These are phyloP conservation scores for Zarea fungicola DNA, from an alignment of 2,329 filamentous ascomycete genomes.

Conservation along the genomic window DNA sequence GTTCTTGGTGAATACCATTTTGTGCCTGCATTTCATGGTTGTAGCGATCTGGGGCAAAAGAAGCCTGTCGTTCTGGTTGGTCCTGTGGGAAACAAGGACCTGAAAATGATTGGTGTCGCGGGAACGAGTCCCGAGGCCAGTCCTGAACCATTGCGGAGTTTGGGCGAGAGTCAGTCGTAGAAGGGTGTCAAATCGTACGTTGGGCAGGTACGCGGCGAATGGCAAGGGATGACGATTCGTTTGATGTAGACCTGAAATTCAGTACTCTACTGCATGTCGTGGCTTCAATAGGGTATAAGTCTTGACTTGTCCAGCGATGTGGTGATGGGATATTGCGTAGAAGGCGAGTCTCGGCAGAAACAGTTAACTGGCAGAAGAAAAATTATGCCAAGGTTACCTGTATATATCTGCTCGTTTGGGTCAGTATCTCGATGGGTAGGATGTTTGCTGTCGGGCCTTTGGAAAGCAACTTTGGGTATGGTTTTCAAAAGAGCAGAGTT, in stretches of 20 bases:
- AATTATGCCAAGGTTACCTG: too few species aligned
- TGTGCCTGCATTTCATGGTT: slow-evolving; percentile 19
- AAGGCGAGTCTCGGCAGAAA: background rate
- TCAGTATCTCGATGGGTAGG: too few species aligned
- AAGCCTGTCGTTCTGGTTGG: slow-evolving; percentile 22
- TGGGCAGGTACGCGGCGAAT: background rate
- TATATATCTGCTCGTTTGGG: too few species aligned
- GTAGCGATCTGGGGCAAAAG: slow-evolving; percentile 27
- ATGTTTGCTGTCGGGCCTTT: too few species aligned
- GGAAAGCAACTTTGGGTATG: too few species aligned
- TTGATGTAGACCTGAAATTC: background rate
- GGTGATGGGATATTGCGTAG: background rate
- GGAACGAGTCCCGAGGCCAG: slow-evolving; percentile 33
- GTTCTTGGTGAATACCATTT: slow-evolving; percentile 16
- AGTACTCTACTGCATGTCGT: slow-evolving; percentile 5
- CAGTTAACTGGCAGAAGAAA: too few species aligned
- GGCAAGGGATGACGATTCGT: background rate
- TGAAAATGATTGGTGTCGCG: slow-evolving; percentile 27
- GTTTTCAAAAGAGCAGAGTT: background rate
- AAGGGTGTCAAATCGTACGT: background rate
- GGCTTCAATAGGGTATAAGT: background rate
- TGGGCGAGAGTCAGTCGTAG: background rate
- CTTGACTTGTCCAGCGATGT: background rate
- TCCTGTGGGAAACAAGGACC: slow-evolving; percentile 5
- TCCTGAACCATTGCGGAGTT: slow-evolving; percentile 36